phyloP scores from a whole-genome alignment of 768 basidiomycete genomes.

The Hydnum rufescens region DNA sequence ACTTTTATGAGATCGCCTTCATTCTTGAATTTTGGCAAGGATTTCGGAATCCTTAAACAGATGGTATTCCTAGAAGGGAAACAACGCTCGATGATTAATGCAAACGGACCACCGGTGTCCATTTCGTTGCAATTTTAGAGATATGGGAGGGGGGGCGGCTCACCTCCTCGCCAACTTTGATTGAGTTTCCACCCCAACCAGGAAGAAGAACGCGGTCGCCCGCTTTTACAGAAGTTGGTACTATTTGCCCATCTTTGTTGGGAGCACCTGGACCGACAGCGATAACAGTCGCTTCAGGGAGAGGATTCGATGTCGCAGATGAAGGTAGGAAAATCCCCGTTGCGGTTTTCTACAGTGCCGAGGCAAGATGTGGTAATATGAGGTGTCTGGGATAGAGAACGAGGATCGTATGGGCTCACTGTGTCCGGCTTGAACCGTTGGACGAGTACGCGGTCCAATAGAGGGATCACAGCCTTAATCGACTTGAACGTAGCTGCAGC shows the following conservation, averaged over 20 bases:
- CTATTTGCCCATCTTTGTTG: constrained; percentile 60
- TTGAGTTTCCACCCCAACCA: constrained; percentile 87
- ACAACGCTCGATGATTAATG: not conserved
- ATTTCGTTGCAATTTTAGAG: not conserved
- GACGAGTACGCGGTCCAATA: constrained; percentile 91
- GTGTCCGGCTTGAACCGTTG: constrained; percentile 95
- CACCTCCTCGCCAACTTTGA: constrained; percentile 95
- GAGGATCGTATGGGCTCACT: constrained; percentile 28
- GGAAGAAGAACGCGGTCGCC: constrained; percentile 90
- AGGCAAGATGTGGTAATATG: constrained; percentile 1
- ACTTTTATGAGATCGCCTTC: too few species aligned
- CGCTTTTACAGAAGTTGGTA: constrained; percentile 58
- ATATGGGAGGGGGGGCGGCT: constrained; percentile 19
- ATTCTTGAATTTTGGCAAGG: constrained; percentile 90
- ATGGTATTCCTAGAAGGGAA: constrained; percentile 67
- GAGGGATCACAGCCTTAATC: constrained; percentile 75
- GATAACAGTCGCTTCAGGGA: constrained; percentile 95
- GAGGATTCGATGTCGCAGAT: constrained; percentile 59
- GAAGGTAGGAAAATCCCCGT: constrained; percentile 90
- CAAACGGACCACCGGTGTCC: not conserved
- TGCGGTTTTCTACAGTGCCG: constrained; percentile 78
- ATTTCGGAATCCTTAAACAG: constrained; percentile 91
- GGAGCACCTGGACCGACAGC: constrained; percentile 90
- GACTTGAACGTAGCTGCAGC: constrained; percentile 74
- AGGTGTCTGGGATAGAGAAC: not conserved